A percentile compares a stretch with the other conserved stretches of the same genome.
These are phyloP conservation scores for Arbutus unedo DNA, from an alignment of 148 eudicot genomes.

Conservation along the genomic window DNA sequence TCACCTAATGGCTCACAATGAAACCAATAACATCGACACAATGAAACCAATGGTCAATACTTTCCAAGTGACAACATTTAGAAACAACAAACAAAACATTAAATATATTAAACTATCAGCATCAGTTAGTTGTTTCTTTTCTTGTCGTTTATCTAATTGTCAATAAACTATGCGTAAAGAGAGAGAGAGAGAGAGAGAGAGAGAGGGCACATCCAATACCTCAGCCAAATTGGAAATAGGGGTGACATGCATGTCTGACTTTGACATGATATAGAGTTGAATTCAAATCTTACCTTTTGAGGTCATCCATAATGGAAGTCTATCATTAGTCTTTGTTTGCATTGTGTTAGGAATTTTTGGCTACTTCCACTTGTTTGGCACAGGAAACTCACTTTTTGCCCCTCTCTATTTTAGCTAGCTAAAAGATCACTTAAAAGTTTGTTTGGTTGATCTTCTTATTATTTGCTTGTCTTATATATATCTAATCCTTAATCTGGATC, in stretches of 20 bases:
- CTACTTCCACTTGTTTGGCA: background rate
- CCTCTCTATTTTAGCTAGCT: background rate
- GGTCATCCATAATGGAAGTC: background rate
- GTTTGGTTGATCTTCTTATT: too few species aligned
- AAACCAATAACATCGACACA: background rate
- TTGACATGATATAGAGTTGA: background rate
- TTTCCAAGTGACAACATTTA: background rate
- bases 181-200: too few species aligned
- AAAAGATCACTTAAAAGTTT: too few species aligned
- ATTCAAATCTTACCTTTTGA: too few species aligned
- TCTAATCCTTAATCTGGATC: too few species aligned
- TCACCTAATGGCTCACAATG: conserved; percentile 1
- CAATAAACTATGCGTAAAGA: too few species aligned
- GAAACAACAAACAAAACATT: background rate
- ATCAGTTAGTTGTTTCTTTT: background rate
- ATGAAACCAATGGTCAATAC: background rate
- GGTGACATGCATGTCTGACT: background rate
- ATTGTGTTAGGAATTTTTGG: background rate
- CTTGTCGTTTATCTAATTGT: background rate
- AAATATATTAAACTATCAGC: background rate
- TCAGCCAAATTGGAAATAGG: background rate
- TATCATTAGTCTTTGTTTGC: background rate
- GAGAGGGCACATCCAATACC: background rate
- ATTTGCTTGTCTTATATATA: too few species aligned
- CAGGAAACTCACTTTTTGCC: background rate